Base-by-base conservation (phyloP, 1,284 basidiomycete species). In the Pisolithus thermaeus region DNA sequence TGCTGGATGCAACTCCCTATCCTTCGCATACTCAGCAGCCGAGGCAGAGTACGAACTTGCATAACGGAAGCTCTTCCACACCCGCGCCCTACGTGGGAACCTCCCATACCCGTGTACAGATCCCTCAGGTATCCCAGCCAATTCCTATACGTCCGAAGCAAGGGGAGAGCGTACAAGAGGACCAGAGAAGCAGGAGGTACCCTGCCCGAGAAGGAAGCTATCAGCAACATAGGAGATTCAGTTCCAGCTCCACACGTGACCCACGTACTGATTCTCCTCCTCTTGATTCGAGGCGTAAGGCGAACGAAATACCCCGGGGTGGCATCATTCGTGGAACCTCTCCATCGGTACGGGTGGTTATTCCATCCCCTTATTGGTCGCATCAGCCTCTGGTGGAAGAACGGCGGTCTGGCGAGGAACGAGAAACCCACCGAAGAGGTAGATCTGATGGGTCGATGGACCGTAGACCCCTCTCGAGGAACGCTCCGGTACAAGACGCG, bases 361-460 rank as follows among this genome's bases (percentile, higher is more conserved):
- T 63, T 18, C 60, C 64, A 7, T 55, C 64, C 11, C 67, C 67
- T 7, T 68, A 57, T 25, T 65, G 64, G 64, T 63, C 67, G 23
- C 40, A 62, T 25, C 62, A 54, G 2, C 65, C 67, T 0, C 52
- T 68, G 9, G 56, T 68, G 7, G 64, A 68, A 50, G 67, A 55
- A 30, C 56, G 57, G 35, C 50, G 59, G 32, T 66, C 64, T n/a
- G 65, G 69, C 18, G 64, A 69, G 6, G 67, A 69, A 49, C 51
- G 53, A 28, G 64, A 67, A 11, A 47, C 25, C 32, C 57, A 40
- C 14, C 11, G 40, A 25, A 56, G 56, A 50, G 30, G 47, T 11
- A 30, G 43, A 27, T 30, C 52, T 14, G 49, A 52, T 16, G 28
- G n/a, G 25, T 11, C 42, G 23, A 43, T 18, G 16, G 27, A 25